These are phyloP conservation scores for Leccinellum rugosiceps DNA, from an alignment of 768 basidiomycete species.

Conservation along the genomic window DNA sequence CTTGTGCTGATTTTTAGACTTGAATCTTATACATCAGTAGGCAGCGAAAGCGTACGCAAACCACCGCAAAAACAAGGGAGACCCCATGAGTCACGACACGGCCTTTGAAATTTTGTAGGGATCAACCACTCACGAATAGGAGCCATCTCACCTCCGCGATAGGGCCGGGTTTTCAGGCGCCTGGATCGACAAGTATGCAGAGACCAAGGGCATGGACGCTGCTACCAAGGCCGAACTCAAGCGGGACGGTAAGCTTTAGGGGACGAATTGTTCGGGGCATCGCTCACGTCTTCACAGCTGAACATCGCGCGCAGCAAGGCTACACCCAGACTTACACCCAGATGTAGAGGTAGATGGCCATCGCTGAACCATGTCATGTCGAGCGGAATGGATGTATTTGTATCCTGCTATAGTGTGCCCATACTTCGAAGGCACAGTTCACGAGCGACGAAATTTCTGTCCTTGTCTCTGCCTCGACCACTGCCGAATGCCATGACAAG, in stretches of 20 bases:
- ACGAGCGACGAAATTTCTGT: constrained; percentile 63
- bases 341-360: constrained; percentile 10
- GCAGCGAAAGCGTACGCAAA: constrained; percentile 30
- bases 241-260: constrained; percentile 15
- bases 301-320: constrained; percentile 2
- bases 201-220: constrained; percentile 25
- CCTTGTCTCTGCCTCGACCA: constrained; percentile 71
- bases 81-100: constrained; percentile 22
- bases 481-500: constrained; percentile 73
- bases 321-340: background rate
- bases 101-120: constrained; percentile 26
- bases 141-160: background rate
- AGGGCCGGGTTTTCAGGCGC: constrained; percentile 29
- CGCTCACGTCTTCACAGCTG: constrained; percentile 14
- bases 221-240: constrained; percentile 19
- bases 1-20: background rate
- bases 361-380: constrained; percentile 18
- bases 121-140: background rate
- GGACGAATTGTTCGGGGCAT: background rate
- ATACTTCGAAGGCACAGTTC: constrained; percentile 75
- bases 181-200: constrained; percentile 22
- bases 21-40: constrained; percentile 4
- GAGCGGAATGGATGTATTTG: constrained; percentile 10
- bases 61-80: constrained; percentile 16
- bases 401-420: constrained; percentile 46